Evolutionary conservation across 2,329 filamentous ascomycete species (phyloP).

Genomic region (Neonectria faginata): DNA sequence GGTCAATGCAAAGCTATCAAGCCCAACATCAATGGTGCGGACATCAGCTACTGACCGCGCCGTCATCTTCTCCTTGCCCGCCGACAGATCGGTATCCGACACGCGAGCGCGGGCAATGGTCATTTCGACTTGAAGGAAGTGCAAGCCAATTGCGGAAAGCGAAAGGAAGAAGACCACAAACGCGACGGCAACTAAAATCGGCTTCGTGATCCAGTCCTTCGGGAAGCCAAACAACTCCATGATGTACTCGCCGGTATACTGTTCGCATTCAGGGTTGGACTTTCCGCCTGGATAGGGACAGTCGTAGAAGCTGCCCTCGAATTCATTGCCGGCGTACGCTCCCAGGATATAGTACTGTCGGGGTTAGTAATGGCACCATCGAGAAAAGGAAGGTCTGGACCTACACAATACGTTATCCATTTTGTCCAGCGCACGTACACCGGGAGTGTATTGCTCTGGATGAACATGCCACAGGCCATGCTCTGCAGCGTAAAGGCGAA

Average conservation of each 20-base stretch:
- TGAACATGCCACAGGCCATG: constrained; percentile 81
- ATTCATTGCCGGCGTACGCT: constrained; percentile 79
- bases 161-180: constrained; percentile 74
- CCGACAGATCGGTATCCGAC: constrained; percentile 71
- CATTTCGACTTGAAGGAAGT: constrained; percentile 75
- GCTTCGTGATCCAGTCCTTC: constrained; percentile 72
- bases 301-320: constrained; percentile 77
- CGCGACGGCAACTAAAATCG: constrained; percentile 71
- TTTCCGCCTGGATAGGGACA: constrained; percentile 74
- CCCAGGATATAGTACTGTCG: constrained; percentile 76
- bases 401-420: constrained; percentile 70
- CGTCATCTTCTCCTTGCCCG: constrained; percentile 77
- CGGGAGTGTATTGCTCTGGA: constrained; percentile 78
- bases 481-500: constrained; percentile 78
- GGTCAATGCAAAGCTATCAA: constrained; percentile 72
- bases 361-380: constrained; percentile 30
- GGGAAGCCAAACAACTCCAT: constrained; percentile 78
- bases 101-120: constrained; percentile 73
- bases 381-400: constrained; percentile 25
- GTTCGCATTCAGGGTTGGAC: constrained; percentile 72
- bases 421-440: constrained; percentile 85
- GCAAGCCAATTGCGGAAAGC: constrained; percentile 70
- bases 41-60: constrained; percentile 63
- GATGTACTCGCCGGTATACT: constrained; percentile 77
- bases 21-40: constrained; percentile 71